Evolutionary conservation across 768 basidiomycete genomes (phyloP).

Genomic region (Boletus speciosus): DNA sequence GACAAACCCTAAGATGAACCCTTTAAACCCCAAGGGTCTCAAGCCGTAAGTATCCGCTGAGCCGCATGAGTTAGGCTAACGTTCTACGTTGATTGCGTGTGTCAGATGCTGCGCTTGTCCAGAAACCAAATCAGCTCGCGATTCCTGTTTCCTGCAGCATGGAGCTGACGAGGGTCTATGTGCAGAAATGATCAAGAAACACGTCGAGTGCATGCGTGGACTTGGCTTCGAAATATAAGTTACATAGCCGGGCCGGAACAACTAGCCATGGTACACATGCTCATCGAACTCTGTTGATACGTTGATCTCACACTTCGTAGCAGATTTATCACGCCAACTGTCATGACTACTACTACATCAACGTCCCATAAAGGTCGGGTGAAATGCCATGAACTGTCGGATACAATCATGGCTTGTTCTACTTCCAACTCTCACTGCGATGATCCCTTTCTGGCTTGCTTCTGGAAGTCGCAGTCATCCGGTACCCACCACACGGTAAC

Average conservation of each 20-base stretch:
- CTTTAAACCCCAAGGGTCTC: slow-evolving; percentile 88
- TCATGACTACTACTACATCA: background rate
- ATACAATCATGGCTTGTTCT: background rate
- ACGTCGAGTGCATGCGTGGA: slow-evolving; percentile 86
- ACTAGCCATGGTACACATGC: background rate
- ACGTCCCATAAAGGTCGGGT: background rate
- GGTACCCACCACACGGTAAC: background rate
- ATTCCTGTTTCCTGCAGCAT: slow-evolving; percentile 86
- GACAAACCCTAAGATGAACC: slow-evolving; percentile 77
- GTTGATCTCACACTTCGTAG: background rate
- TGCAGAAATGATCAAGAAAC: slow-evolving; percentile 70
- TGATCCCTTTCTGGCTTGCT: background rate
- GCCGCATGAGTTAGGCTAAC: background rate
- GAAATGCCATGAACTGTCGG: background rate
- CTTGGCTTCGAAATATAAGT: slow-evolving; percentile 81
- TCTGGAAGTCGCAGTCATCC: too few relatives aligned
- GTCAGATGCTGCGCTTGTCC: slow-evolving; percentile 94
- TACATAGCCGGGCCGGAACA: background rate
- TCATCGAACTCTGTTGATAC: background rate
- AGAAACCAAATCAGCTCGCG: slow-evolving; percentile 85
- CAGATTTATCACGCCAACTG: background rate
- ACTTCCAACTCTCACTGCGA: background rate
- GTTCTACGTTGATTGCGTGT: background rate
- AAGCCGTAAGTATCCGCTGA: slow-evolving; percentile 70
- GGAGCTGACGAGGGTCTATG: slow-evolving; percentile 74